These are phyloP conservation scores for Ulmus americana DNA, from an alignment of 331 rosid species.

Conservation along the genomic window DNA sequence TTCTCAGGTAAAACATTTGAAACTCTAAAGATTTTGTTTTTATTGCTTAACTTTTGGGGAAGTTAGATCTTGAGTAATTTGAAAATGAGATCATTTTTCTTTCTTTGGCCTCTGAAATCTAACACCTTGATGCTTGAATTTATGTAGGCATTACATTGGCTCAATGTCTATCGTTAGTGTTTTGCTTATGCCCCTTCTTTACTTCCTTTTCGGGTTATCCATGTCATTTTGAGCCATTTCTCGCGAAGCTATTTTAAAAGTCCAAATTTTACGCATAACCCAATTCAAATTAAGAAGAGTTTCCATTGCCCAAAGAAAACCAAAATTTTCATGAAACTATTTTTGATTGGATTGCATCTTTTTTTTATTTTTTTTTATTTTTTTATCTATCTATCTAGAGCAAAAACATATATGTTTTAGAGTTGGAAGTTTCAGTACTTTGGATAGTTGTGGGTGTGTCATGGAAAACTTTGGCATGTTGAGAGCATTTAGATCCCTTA, in stretches of 20 bases:
- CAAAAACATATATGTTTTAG: too few relatives aligned
- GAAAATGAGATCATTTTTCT: conserved; percentile 22
- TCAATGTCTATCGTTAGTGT: conserved; percentile 18
- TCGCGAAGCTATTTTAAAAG: conserved; percentile 27
- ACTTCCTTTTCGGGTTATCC: not conserved
- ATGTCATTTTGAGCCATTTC: conserved; percentile 23
- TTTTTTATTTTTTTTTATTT: too few relatives aligned
- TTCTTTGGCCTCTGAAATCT: conserved; percentile 27
- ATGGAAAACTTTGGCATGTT: too few relatives aligned
- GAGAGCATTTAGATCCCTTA: too few relatives aligned
- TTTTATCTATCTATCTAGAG: too few relatives aligned
- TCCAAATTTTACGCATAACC: conserved; percentile 27
- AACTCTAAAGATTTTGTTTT: conserved; percentile 18
- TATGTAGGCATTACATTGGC: conserved; percentile 15
- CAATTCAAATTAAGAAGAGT: not conserved
- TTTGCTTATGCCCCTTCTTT: conserved; percentile 24
- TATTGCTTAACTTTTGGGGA: conserved; percentile 20
- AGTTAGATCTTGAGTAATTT: conserved; percentile 42
- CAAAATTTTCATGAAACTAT: too few relatives aligned
- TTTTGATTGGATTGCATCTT: too few relatives aligned
- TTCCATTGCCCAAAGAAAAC: too few relatives aligned
- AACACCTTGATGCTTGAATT: conserved; percentile 14
- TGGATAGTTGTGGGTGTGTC: too few relatives aligned
- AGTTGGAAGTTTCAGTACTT: too few relatives aligned
- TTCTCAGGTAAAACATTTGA: conserved; percentile 22